Evolutionary conservation across 306 rosid genomes (phyloP).

Genomic region (Rubus parviflorus): DNA sequence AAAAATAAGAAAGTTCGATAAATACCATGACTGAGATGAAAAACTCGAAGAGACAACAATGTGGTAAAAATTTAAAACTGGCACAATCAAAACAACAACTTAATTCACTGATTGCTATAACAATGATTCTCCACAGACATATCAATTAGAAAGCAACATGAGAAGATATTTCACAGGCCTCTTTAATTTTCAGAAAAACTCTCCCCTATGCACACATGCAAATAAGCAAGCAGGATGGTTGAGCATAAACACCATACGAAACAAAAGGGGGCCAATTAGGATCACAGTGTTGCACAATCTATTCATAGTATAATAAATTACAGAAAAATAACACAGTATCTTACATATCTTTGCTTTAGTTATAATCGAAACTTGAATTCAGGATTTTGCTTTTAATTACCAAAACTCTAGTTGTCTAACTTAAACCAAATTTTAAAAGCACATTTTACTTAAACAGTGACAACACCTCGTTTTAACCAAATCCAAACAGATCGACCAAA

Average conservation of each 20-base stretch:
- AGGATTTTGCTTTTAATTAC: too few relatives aligned
- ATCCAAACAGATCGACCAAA: too few relatives aligned
- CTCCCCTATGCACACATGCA: neutral
- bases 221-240: neutral
- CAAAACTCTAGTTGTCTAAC: too few relatives aligned
- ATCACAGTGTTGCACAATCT: conserved; percentile 45
- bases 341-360: too few relatives aligned
- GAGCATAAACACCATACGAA: neutral
- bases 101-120: neutral
- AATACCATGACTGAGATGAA: neutral
- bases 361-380: too few relatives aligned
- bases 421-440: too few relatives aligned
- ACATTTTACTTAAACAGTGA: too few relatives aligned
- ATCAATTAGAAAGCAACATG: neutral
- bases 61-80: neutral
- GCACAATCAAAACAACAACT: neutral
- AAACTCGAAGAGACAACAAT: neutral
- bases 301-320: conserved; percentile 38
- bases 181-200: neutral
- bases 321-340: too few relatives aligned
- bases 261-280: conserved; percentile 6
- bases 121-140: neutral
- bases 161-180: neutral
- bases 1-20: neutral
- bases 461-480: too few relatives aligned